Evolutionary conservation across 176 grass and related monocot genomes (phyloP).

Genomic region (Secale cereale): DNA sequence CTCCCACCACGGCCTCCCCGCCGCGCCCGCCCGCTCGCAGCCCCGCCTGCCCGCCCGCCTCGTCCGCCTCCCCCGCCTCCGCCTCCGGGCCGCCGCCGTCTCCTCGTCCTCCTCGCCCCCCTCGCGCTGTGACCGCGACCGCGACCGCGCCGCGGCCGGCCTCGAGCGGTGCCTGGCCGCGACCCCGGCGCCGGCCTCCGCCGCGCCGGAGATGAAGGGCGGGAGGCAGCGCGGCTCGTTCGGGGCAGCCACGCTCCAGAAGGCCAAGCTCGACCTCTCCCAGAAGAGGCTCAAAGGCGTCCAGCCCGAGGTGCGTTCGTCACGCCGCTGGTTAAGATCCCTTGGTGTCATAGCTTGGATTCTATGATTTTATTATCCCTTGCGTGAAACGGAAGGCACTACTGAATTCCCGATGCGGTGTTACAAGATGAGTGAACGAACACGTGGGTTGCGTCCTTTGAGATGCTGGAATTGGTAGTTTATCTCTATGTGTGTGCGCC

Average conservation of each 20-base stretch:
- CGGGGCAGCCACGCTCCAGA: slow-evolving; percentile 13
- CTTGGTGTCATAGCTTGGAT: neutral
- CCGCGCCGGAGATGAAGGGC: slow-evolving; percentile 12
- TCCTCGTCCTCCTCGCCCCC: neutral
- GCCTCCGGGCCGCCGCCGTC: neutral
- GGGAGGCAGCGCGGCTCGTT: slow-evolving; percentile 11
- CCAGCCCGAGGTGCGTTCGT: slow-evolving; percentile 21
- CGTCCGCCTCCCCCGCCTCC: neutral
- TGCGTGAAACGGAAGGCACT: neutral
- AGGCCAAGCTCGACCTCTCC: slow-evolving; percentile 20
- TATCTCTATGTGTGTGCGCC: neutral
- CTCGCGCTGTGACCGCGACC: neutral
- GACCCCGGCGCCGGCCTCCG: neutral
- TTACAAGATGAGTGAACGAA: neutral
- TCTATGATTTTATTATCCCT: neutral
- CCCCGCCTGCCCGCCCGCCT: neutral
- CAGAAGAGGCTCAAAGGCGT: neutral
- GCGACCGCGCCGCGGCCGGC: neutral
- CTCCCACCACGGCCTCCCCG: neutral
- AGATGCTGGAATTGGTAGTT: neutral
- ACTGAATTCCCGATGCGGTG: neutral
- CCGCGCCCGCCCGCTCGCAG: neutral
- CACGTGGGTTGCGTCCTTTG: neutral
- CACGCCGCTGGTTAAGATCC: neutral
- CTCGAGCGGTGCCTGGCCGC: slow-evolving; percentile 12